Evolutionary conservation across 495 filamentous ascomycete species (phyloP).

Genomic region (Pyrenula aspistea): DNA sequence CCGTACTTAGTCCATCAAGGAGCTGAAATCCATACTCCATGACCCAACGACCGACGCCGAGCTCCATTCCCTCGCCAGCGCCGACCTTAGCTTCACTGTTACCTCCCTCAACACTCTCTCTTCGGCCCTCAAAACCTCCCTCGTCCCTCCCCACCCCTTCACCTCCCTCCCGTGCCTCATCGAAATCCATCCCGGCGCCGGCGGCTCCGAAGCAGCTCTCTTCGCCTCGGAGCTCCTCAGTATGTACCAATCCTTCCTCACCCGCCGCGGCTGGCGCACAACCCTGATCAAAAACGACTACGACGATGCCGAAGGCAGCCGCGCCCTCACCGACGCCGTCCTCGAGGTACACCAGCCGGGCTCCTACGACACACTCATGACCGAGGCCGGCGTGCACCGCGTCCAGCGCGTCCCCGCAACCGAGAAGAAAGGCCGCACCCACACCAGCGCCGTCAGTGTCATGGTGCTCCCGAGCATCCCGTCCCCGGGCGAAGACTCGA

Average conservation of each 20-base stretch:
- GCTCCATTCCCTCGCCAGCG: conserved; percentile 54
- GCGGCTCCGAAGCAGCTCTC: conserved; percentile 78
- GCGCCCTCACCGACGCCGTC: conserved; percentile 68
- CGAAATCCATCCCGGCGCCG: conserved; percentile 88
- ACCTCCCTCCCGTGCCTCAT: conserved; percentile 83
- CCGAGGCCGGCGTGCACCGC: conserved; percentile 86
- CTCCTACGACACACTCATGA: conserved; percentile 67
- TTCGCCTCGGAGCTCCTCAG: conserved; percentile 78
- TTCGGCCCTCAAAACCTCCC: conserved; percentile 51
- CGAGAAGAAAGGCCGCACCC: conserved; percentile 78
- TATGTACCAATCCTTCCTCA: conserved; percentile 82
- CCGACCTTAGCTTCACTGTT: conserved; percentile 60
- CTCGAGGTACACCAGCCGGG: conserved; percentile 69
- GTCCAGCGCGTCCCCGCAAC: conserved; percentile 89
- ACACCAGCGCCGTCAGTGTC: conserved; percentile 84
- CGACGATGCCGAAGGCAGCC: conserved; percentile 40
- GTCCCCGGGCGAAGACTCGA: conserved; percentile 36
- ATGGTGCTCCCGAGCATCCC: conserved; percentile 82
- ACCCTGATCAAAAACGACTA: conserved; percentile 46
- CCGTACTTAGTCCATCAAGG: conserved; percentile 34
- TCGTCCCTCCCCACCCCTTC: conserved; percentile 86
- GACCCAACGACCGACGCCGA: conserved; percentile 52
- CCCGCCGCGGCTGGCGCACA: conserved; percentile 43
- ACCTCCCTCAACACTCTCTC: conserved; percentile 46
- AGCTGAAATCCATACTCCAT: conserved; percentile 44